Percentiles rank a stretch among this genome's conserved stretches.
phyloP scores from a whole-genome alignment of 495 filamentous ascomycete genomes.

The Xeromyces bisporus region DNA sequence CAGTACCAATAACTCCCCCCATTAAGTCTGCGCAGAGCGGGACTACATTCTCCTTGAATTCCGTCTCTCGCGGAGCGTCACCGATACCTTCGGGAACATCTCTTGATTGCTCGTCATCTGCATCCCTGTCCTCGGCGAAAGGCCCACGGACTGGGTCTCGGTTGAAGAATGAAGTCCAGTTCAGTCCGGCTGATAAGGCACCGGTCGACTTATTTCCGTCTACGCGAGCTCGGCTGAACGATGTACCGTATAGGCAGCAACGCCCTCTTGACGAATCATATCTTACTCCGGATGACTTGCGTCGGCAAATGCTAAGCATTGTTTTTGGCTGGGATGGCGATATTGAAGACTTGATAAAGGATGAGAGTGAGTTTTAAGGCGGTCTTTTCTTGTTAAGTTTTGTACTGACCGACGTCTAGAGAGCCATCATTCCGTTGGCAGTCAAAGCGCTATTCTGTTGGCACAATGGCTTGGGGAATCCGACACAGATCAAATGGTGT shows the following conservation, averaged over 20 bases:
- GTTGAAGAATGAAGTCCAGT: slow-evolving; percentile 65
- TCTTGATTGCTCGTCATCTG: slow-evolving; percentile 29
- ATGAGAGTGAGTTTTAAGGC: slow-evolving; percentile 46
- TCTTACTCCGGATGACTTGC: slow-evolving; percentile 68
- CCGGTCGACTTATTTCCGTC: slow-evolving; percentile 45
- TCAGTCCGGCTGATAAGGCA: slow-evolving; percentile 42
- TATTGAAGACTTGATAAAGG: slow-evolving; percentile 62
- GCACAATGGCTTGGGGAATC: slow-evolving; percentile 87
- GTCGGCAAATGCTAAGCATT: slow-evolving; percentile 78
- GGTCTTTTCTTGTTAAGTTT: background rate
- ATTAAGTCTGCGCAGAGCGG: slow-evolving; percentile 28
- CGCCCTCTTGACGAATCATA: slow-evolving; percentile 41
- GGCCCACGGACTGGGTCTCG: slow-evolving; percentile 51
- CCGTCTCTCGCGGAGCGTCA: slow-evolving; percentile 18
- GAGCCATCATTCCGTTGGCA: slow-evolving; percentile 50
- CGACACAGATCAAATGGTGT: slow-evolving; percentile 64
- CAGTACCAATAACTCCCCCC: slow-evolving; percentile 21
- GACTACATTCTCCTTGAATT: slow-evolving; percentile 29
- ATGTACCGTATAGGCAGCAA: slow-evolving; percentile 59
- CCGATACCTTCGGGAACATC: slow-evolving; percentile 22
- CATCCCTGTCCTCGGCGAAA: slow-evolving; percentile 47
- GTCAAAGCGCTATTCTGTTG: slow-evolving; percentile 60
- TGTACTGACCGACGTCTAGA: slow-evolving; percentile 22
- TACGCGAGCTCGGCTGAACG: slow-evolving; percentile 56
- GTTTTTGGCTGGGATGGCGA: slow-evolving; percentile 94